phyloP scores from a whole-genome alignment of 2,329 filamentous ascomycete species.

The Colletotrichum sp. region DNA sequence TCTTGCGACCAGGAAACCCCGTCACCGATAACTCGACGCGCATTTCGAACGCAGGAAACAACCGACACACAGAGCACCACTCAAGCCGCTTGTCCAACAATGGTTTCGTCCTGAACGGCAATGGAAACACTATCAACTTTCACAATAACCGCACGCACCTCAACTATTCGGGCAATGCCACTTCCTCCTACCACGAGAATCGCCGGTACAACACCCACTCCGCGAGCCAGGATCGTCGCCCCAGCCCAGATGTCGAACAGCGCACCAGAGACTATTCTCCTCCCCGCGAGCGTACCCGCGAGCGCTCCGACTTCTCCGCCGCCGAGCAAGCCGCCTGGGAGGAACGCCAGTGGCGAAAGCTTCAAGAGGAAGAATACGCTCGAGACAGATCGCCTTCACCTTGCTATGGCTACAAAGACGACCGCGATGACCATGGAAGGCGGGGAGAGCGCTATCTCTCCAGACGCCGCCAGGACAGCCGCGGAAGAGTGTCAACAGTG shows the following conservation, averaged over 20 bases:
- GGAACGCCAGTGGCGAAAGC: neutral
- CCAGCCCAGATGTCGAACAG: neutral
- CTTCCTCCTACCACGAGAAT: neutral
- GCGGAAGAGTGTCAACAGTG: neutral
- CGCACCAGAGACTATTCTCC: neutral
- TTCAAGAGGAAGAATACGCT: neutral
- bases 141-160: neutral
- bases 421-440: accelerated
- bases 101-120: neutral
- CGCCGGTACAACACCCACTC: neutral
- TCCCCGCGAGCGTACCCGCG: neutral
- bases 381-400: neutral
- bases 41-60: neutral
- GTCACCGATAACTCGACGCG: neutral
- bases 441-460: accelerated
- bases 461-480: neutral
- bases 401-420: neutral
- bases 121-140: neutral
- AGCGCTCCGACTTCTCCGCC: neutral
- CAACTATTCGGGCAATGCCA: neutral
- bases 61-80: neutral
- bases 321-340: neutral
- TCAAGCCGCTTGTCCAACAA: neutral
- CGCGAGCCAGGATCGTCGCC: neutral
- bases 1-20: neutral